Evolutionary conservation across 352 stramenopile genomes (phyloP), one percentile per base, ranked within the genome.

Genomic region (Pythium utonaiense): DNA sequence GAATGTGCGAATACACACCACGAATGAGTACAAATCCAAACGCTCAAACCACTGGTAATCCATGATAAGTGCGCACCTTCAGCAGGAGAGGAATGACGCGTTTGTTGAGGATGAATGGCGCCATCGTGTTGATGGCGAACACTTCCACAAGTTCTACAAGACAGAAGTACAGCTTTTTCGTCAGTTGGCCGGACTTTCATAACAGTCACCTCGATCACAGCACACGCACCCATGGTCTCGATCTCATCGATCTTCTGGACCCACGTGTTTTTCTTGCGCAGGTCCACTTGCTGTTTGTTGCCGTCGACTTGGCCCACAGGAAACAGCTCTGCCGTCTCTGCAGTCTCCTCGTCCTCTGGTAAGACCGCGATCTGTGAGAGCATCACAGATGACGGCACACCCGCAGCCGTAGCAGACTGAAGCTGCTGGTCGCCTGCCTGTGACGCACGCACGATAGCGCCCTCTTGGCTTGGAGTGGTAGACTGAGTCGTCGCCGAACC

Each of bases 71-170:
- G 13, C 14, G 17, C 25, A 45, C 38, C 38, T 30, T 34, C 19
- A 47, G 25, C 19, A 44, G 9, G 30, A 30, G 21, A 19, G 89
- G 83, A 62, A 97, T 83, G 22, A 98, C 74, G 9, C 88, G 78
- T 17, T 96, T 95, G 77, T 98, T 98, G 59, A 99, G 85, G 33
- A 98, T 96, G 72, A 99, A 98, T 17, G 96, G 96, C 22, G 95
- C 91, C 64, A 98, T 83, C 12, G 93, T 96, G 75, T 99, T 99
- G 47, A 99, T 95, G 7, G 87, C 83, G 51, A 96, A 94, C 21
- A 95, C 86, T 56, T 96, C 89, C 19, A 84, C 86, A 8, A 95
- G 38, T 27, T 45, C 38, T 45, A 27, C 6, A 9, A 25, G 21
- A 19, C 36, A 22, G 10, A 21, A 13, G 22, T 1, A 44, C 36